A percentile compares a stretch with the other conserved stretches of the same genome.
Evolutionary conservation across 129 eudicot genomes (phyloP).

Genomic region (Silybum marianum): DNA sequence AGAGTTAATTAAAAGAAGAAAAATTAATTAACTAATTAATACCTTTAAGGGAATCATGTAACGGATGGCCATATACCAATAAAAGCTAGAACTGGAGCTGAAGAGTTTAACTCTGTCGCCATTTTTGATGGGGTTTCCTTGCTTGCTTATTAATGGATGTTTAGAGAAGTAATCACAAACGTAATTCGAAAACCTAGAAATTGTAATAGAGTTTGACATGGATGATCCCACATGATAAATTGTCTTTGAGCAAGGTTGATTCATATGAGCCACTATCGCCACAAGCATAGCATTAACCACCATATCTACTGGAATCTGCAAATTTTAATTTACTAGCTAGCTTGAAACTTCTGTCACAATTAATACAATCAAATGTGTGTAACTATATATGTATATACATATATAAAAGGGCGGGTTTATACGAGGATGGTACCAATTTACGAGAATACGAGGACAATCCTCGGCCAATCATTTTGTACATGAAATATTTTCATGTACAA

Average conservation of each 20-base stretch:
- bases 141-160: constrained; percentile 23
- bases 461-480: no score
- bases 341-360: neutral
- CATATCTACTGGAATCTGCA: constrained; percentile 56
- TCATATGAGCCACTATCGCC: constrained; percentile 42
- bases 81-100: constrained; percentile 21
- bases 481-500: no score
- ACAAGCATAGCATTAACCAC: constrained; percentile 46
- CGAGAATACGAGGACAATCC: no score
- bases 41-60: constrained; percentile 12
- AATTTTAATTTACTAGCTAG: no score
- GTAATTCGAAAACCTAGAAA: neutral
- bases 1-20: no score
- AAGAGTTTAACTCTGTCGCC: constrained; percentile 7
- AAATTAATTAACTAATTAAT: neutral
- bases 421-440: no score
- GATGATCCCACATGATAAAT: constrained; percentile 52
- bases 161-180: constrained; percentile 31
- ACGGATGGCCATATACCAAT: constrained; percentile 1
- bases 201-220: constrained; percentile 31
- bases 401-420: no score
- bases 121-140: constrained; percentile 18
- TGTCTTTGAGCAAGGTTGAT: constrained; percentile 11
- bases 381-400: no score
- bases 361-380: no score